These are phyloP conservation scores for Craspedostauros australis DNA, from an alignment of 108 stramenopile genomes.

Conservation along the genomic window DNA sequence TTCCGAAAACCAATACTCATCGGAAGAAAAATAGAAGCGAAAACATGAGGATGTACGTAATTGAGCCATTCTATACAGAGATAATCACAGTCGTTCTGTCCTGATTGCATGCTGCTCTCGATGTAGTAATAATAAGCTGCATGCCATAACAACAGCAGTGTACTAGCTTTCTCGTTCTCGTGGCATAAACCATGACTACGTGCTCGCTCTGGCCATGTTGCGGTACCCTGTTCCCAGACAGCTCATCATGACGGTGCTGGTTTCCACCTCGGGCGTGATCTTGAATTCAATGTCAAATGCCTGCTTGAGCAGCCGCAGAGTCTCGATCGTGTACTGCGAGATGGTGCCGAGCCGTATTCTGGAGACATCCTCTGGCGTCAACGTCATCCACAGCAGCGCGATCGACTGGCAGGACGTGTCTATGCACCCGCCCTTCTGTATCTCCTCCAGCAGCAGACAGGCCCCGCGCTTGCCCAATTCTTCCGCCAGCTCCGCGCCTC, in stretches of 20 bases:
- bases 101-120: too few relatives aligned
- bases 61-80: too few relatives aligned
- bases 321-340: slow-evolving; percentile 69
- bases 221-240: slow-evolving; percentile 85
- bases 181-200: too few relatives aligned
- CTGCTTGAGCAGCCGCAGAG: slow-evolving; percentile 73
- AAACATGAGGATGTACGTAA: too few relatives aligned
- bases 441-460: slow-evolving; percentile 83
- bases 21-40: too few relatives aligned
- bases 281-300: slow-evolving; percentile 87
- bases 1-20: too few relatives aligned
- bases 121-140: too few relatives aligned
- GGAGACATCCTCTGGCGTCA: slow-evolving; percentile 94
- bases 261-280: slow-evolving; percentile 57
- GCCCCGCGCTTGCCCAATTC: slow-evolving; percentile 87
- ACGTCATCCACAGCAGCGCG: slow-evolving; percentile 91
- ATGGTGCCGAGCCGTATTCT: slow-evolving; percentile 77
- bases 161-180: too few relatives aligned
- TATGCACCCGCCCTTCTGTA: slow-evolving; percentile 89
- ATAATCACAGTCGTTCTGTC: too few relatives aligned
- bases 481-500: slow-evolving; percentile 80
- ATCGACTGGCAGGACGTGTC: slow-evolving; percentile 86
- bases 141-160: too few relatives aligned
- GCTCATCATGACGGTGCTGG: slow-evolving; percentile 72
- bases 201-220: slow-evolving; percentile 81